phyloP scores from a whole-genome alignment of 768 basidiomycete species.

The Galerina marginata region DNA sequence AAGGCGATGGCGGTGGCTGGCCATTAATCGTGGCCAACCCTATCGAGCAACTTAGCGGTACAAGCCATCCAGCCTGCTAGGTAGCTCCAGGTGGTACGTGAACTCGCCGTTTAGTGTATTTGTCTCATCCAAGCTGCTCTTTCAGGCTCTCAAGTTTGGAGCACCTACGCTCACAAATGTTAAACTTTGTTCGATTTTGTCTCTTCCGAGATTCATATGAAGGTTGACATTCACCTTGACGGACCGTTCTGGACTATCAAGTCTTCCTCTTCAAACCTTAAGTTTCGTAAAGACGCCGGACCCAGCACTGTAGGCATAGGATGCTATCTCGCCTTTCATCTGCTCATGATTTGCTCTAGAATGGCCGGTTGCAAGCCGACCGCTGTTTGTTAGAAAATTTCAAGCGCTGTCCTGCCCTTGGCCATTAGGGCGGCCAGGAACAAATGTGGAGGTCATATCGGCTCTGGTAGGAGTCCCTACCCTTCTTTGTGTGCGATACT shows the following conservation, averaged over 20 bases:
- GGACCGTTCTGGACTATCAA: slow-evolving; percentile 32
- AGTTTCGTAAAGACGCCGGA: slow-evolving; percentile 5
- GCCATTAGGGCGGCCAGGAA: slow-evolving; percentile 17
- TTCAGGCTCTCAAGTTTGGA: slow-evolving; percentile 42
- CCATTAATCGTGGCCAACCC: slow-evolving; percentile 46
- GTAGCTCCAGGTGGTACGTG: slow-evolving; percentile 42
- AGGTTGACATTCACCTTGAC: slow-evolving; percentile 20
- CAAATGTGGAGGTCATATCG: slow-evolving; percentile 13
- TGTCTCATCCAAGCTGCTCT: background rate
- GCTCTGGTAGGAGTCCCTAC: slow-evolving; percentile 3
- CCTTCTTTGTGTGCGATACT: background rate
- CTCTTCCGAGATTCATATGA: slow-evolving; percentile 24
- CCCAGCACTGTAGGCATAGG: background rate
- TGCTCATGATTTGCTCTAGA: slow-evolving; percentile 1
- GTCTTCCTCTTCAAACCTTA: slow-evolving; percentile 18
- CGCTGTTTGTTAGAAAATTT: slow-evolving; percentile 22
- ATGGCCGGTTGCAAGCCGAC: slow-evolving; percentile 24
- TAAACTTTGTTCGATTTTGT: slow-evolving; percentile 23
- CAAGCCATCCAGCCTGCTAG: slow-evolving; percentile 54
- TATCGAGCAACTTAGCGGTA: slow-evolving; percentile 38
- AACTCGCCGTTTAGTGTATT: background rate
- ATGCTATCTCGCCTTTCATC: background rate
- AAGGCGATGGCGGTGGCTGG: slow-evolving; percentile 45
- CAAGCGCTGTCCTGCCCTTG: slow-evolving; percentile 2
- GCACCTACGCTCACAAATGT: slow-evolving; percentile 26